phyloP scores from a whole-genome alignment of 2,329 filamentous ascomycete species.

The Balansia obtecta region DNA sequence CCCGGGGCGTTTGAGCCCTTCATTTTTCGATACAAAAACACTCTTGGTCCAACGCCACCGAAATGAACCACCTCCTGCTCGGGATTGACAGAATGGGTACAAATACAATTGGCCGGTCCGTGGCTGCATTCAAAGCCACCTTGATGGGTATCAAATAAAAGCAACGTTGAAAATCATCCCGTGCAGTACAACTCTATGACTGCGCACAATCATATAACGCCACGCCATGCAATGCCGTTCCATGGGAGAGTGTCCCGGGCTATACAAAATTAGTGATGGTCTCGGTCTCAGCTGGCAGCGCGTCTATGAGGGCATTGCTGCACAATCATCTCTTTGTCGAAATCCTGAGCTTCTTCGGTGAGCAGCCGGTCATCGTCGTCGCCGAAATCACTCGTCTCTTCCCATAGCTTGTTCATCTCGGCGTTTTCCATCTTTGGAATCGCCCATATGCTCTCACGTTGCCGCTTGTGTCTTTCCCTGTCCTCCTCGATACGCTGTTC shows the following conservation, averaged over 20 bases:
- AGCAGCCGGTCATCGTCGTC: constrained; percentile 74
- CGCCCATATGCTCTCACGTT: constrained; percentile 89
- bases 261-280: constrained; percentile 11
- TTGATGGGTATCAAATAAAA: constrained; percentile 18
- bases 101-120: not conserved
- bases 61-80: not conserved
- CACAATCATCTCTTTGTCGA: constrained; percentile 28
- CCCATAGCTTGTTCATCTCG: constrained; percentile 74
- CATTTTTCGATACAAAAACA: not conserved
- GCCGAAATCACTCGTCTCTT: constrained; percentile 74
- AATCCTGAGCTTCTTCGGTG: constrained; percentile 55
- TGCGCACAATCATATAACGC: constrained; percentile 14
- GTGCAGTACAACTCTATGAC: not conserved
- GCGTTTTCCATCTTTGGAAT: constrained; percentile 48
- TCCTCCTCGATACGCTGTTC: constrained; percentile 97
- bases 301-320: constrained; percentile 27
- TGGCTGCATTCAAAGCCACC: not conserved
- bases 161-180: constrained; percentile 8
- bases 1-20: constrained; percentile 9
- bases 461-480: constrained; percentile 81
- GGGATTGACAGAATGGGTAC: not conserved
- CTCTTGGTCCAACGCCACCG: not conserved
- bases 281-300: constrained; percentile 19
- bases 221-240: constrained; percentile 12
- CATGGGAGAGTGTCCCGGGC: not conserved